Conservation (phyloP, 441 rosid genomes). For the Eruca vesicaria region DNA sequence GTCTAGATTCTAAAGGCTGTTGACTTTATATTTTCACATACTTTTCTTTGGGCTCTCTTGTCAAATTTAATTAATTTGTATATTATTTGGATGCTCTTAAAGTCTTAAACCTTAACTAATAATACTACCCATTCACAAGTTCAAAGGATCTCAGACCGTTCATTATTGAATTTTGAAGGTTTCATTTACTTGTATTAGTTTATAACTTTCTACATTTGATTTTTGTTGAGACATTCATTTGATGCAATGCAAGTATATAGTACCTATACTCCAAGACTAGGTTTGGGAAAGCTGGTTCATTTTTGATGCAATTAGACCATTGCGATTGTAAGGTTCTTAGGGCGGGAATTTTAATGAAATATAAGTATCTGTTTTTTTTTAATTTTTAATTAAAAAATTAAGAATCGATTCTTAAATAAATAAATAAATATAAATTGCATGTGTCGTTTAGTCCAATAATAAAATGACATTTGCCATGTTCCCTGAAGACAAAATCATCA, state of each 20-base stretch:
- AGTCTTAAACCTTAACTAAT: background rate
- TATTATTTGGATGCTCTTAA: background rate
- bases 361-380: no score
- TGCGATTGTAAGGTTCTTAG: no score
- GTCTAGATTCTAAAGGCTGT: background rate
- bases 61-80: background rate
- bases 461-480: background rate
- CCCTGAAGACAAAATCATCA: slow-evolving; percentile 14
- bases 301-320: no score
- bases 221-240: background rate
- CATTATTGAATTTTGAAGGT: background rate
- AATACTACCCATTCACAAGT: background rate
- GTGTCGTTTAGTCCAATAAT: slow-evolving; percentile 12
- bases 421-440: no score
- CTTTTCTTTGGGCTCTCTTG: background rate
- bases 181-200: background rate
- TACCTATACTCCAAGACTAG: slow-evolving; percentile 11
- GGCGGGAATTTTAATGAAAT: no score
- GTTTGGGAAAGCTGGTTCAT: slow-evolving; percentile 10
- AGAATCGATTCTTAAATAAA: no score
- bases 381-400: no score
- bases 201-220: background rate
- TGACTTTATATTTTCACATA: background rate
- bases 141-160: background rate
- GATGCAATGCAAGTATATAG: background rate